Evolutionary conservation across 2,329 filamentous ascomycete genomes (phyloP).

Genomic region (Cercospora zeae-maydis): DNA sequence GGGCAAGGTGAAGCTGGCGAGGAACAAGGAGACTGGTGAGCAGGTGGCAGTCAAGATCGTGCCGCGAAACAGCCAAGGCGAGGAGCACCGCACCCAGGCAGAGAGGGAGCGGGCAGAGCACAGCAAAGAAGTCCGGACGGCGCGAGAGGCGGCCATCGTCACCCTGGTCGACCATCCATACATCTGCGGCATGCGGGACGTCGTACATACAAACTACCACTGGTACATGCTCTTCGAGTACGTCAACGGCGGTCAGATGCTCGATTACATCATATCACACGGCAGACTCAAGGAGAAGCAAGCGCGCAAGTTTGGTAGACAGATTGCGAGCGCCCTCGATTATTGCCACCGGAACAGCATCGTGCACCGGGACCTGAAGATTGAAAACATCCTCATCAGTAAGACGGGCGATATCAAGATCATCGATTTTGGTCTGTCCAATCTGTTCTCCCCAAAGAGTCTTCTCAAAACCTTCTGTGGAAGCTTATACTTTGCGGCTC

Average conservation of each 20-base stretch:
- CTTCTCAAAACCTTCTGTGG: slow-evolving; percentile 96
- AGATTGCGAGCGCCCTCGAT: slow-evolving; percentile 93
- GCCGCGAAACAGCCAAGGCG: slow-evolving; percentile 78
- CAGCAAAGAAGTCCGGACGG: slow-evolving; percentile 92
- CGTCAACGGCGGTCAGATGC: slow-evolving; percentile 98
- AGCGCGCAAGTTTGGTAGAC: slow-evolving; percentile 92
- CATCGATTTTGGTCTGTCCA: slow-evolving; percentile 96
- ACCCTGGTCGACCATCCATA: slow-evolving; percentile 91
- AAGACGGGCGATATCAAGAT: slow-evolving; percentile 99
- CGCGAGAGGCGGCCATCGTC: slow-evolving; percentile 92
- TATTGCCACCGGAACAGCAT: slow-evolving; percentile 99
- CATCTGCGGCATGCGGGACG: slow-evolving; percentile 92
- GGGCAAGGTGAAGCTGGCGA: slow-evolving; percentile 96
- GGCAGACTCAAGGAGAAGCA: slow-evolving; percentile 97
- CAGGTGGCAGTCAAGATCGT: slow-evolving; percentile 98
- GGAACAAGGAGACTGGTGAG: slow-evolving; percentile 83
- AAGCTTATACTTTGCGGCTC: slow-evolving; percentile 94
- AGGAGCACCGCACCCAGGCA: slow-evolving; percentile 65
- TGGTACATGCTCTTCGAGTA: slow-evolving; percentile 99
- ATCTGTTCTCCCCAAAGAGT: slow-evolving; percentile 80
- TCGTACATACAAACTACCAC: slow-evolving; percentile 92
- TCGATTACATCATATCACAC: slow-evolving; percentile 99
- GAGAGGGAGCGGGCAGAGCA: slow-evolving; percentile 89
- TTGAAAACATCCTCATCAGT: slow-evolving; percentile 98
- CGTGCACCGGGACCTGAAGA: slow-evolving; percentile 94